Base-by-base conservation (phyloP, 805 yeast genomes). In the Candida glaebosa region DNA sequence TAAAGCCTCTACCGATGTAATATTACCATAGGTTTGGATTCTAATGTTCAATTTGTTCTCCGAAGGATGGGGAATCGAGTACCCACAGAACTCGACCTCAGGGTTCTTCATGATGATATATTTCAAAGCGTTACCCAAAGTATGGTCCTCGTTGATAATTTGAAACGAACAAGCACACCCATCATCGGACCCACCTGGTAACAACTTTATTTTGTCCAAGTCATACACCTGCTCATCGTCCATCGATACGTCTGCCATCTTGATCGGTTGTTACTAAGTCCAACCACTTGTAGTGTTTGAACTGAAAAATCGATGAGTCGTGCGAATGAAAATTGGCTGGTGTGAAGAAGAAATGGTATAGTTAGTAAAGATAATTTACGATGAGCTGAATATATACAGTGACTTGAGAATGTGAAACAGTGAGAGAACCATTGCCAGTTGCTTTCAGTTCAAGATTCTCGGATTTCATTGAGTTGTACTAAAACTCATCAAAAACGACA, bases 1-100 rank as follows among this genome's bases (percentile, higher is more conserved):
- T 33, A 93, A 73, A 1, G 96, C 98, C 61, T 91, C 96, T 31
- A 87, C 81, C 3, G 98, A 98, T 3, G 97, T 83, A 49, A 79
- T 76, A 45, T 67, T 67, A 38, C 84, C 96, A 58, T 89, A 90
- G 1, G 99, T 93, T 69, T 93, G 99, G 48, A 93, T 88, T 67
- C 99, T 81, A 43, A 93, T 62, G 67, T 93, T 88, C 65, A 93
- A 71, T 52, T 85, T 84, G 46, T 87, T 75, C 66, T 93, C 99
- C 26, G 96, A 87, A 15, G 99, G 99, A 65, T 93, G 99, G 8
- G 99, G 99, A 51, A 93, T 93, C 34, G 97, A 88, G 68, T 93
- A 93, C 42, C 99, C 99, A 60, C 98, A 91, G 63, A 93, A 93
- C 60, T 93, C 99, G 18, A 93, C 99, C 50, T 89, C 95, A 30